phyloP scores from a whole-genome alignment of 768 basidiomycete species.

The Rhizopogon rudus region DNA sequence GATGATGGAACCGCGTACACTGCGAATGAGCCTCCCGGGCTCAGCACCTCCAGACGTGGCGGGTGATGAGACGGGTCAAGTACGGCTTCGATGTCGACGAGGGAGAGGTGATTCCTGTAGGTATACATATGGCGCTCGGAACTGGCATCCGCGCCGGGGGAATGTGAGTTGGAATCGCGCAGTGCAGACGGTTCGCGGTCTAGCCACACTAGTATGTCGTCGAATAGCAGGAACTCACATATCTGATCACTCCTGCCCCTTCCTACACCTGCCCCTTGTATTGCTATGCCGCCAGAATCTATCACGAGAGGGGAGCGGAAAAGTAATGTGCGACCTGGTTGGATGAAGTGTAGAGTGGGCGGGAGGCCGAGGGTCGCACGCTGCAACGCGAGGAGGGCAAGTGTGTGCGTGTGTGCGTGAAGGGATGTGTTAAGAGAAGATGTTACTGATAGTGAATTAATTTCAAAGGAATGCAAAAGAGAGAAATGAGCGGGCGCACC shows the following conservation, averaged over 20 bases:
- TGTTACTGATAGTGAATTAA: conserved; percentile 48
- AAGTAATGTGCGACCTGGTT: conserved; percentile 76
- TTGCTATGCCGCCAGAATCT: not conserved
- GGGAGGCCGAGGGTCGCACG: conserved; percentile 72
- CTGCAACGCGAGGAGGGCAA: conserved; percentile 74
- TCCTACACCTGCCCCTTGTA: no score
- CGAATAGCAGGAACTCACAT: no score
- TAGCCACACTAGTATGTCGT: no score
- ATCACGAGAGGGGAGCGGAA: not conserved
- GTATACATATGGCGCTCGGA: no score
- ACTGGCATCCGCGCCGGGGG: no score
- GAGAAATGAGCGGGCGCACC: conserved; percentile 40
- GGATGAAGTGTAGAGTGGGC: conserved; percentile 70
- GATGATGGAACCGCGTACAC: conserved; percentile 56
- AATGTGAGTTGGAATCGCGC: no score
- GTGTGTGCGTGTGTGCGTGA: conserved; percentile 70
- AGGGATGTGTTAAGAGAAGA: conserved; percentile 74
- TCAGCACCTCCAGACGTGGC: conserved; percentile 60
- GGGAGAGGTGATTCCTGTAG: no score
- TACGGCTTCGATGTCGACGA: conserved; percentile 36
- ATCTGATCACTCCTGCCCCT: no score
- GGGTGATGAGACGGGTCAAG: conserved; percentile 28
- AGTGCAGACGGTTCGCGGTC: no score
- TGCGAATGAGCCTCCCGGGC: conserved; percentile 74
- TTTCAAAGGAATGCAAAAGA: not conserved